Base-by-base conservation (phyloP, 2,329 filamentous ascomycete genomes). In the Phialophora chinensis region DNA sequence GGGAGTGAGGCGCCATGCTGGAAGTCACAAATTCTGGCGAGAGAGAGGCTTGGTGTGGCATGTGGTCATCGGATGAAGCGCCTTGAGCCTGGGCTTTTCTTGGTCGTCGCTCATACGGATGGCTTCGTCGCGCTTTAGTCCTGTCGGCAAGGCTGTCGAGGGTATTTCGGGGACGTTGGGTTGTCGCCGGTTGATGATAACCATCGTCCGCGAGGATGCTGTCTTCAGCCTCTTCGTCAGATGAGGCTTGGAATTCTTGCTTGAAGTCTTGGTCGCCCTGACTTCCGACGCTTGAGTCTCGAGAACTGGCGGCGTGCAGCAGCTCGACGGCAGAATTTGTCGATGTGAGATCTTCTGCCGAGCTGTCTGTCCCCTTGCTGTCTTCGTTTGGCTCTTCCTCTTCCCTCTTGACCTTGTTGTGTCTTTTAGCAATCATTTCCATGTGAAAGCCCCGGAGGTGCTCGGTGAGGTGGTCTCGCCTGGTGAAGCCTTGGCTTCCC, bases 381-480 rank as follows among this genome's bases (percentile, higher is more conserved):
- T 58, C 31, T 17, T 57, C 61, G 12, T 33, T 52, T 3, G 42
- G 10, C 8, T 38, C 33, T 25, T 42, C 44, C 53, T 57, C 53
- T 14, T 49, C 35, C 38, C 23, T 54, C 25, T 60, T 65, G 23
- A n/a, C 38, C 23, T 42, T 58, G 42, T 27, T 61, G 23, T n/a
- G 52, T 67, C 61, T 67, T 25, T 66, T 69, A 5, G 79, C 78
- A 20, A 82, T 73, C 38, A 83, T 78, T 54, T 81, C 74, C 62
- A 83, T 80, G 72, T 88, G 86, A 66, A 82, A 86, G 52, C 84
- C 84, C 60, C 86, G 77, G 60, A 85, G 74, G 73, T 88, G 86
- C 72, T 88, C 86, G 47, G 79, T 79, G 49, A 87, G 77, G 72
- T 88, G 86, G 71, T 88, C 86, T 60, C 81, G 79, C 5, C 86